These are phyloP conservation scores for Phalaenopsis equestris DNA, from an alignment of 106 monocot species.

Conservation along the genomic window DNA sequence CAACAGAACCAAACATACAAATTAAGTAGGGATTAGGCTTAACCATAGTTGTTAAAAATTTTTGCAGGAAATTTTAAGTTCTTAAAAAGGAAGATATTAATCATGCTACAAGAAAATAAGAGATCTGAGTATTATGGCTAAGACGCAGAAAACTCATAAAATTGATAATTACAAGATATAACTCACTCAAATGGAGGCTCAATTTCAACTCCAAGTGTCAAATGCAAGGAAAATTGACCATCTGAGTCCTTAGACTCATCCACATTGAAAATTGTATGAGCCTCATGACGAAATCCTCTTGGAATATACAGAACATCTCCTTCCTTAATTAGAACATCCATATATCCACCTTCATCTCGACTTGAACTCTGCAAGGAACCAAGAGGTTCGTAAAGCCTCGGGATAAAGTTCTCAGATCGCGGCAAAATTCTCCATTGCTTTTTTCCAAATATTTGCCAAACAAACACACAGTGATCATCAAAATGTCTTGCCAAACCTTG, in stretches of 20 bases:
- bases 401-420: constrained; percentile 27
- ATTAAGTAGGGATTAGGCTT: not conserved
- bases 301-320: constrained; percentile 87
- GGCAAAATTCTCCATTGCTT: constrained; percentile 55
- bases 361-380: constrained; percentile 5
- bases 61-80: not conserved
- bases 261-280: constrained; percentile 37
- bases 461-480: constrained; percentile 94
- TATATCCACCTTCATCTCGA: constrained; percentile 10
- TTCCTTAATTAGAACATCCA: constrained; percentile 33
- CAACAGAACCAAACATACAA: not conserved
- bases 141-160: not conserved
- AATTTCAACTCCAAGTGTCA: constrained; percentile 90
- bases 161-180: not conserved
- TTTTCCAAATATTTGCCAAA: constrained; percentile 64
- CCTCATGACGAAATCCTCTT: constrained; percentile 79
- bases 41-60: not conserved
- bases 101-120: not conserved
- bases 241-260: constrained; percentile 9
- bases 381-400: constrained; percentile 63
- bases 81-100: not conserved
- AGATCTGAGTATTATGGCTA: not conserved
- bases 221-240: constrained; percentile 50
- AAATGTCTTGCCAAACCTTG: constrained; percentile 76
- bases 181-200: constrained; percentile 94